phyloP scores from a whole-genome alignment of 208 protist species.

The Crithidia expoeki region DNA sequence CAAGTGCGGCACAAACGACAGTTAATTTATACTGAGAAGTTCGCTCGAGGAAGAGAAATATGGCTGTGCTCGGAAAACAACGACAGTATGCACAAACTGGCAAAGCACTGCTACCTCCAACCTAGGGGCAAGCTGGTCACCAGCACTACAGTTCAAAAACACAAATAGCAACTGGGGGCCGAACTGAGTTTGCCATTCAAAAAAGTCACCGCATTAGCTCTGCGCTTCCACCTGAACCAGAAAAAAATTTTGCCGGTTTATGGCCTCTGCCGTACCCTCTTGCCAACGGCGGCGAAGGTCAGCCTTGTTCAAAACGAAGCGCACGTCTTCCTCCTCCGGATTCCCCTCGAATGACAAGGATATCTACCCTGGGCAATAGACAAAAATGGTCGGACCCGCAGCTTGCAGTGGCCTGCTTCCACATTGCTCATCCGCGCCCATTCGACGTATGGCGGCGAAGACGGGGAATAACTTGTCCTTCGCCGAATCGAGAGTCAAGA shows the following conservation, averaged over 20 bases:
- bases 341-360: conserved; percentile 31
- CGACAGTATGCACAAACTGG: no score
- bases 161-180: not conserved
- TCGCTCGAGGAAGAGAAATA: no score
- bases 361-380: conserved; percentile 33
- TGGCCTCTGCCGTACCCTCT: conserved; percentile 15
- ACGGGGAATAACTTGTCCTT: not conserved
- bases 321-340: conserved; percentile 23
- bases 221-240: conserved; percentile 26
- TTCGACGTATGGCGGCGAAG: conserved; percentile 31
- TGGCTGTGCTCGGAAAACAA: no score
- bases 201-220: conserved; percentile 20
- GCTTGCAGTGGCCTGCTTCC: conserved; percentile 25
- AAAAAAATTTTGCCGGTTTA: conserved; percentile 43
- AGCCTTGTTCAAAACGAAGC: conserved; percentile 23
- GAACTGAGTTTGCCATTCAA: not conserved
- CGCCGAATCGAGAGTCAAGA: conserved; percentile 23
- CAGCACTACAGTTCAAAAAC: no score
- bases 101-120: no score
- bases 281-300: conserved; percentile 40
- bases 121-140: no score
- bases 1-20: no score
- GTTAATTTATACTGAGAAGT: no score
- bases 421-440: conserved; percentile 28
- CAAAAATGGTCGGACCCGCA: conserved; percentile 37